Evolutionary conservation across 2,329 filamentous ascomycete species (phyloP), one percentile per base, ranked within the genome.

Genomic region (Claviceps spartinae): DNA sequence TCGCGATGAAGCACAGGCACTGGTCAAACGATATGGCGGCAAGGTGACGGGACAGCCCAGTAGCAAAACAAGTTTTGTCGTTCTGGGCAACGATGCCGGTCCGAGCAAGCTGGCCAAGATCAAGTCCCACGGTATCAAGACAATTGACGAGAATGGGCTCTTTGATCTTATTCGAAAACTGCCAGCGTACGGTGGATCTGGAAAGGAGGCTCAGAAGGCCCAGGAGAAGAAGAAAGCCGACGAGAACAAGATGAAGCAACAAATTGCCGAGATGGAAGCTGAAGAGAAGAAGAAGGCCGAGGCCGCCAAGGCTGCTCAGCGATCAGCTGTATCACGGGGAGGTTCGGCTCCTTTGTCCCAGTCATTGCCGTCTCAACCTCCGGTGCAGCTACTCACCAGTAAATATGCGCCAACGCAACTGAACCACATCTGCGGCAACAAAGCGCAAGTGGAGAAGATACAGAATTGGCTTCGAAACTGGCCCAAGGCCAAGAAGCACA

Each of bases 371-470:
- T n/a, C 36, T n/a, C 65, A 69, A 51, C 65, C 74, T 40, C 75
- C 81, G 50, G 77, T 80, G 54, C 82, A 87, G 58, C 74, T 98
- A 2, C 95, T 93, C 85, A 98, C 93, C 1, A 86, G 85, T 45
- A 97, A 96, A 61, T 97, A 98, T 67, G 93, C 93, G 0, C 93
- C 93, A 2, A 86, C 85, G 1, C 78, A 85, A 51, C 74, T 94
- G 44, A 85, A 71, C 53, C 90, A 96, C 64, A 95, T 98, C 47
- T 97, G 91, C 65, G 93, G 93, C 57, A 98, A 98, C 70, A 97
- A 97, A 67, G 76, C 72, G 1, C 80, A 84, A 34, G 91, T 98
- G 1, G 90, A 97, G 63, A 94, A 85, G 64, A 83, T 98, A 11
- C 88, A 94, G 62, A 75, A 71, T 30, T 98, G 93, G 93, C 74